Conservation (phyloP, 768 basidiomycete species). For the Amanita polypyramis region DNA sequence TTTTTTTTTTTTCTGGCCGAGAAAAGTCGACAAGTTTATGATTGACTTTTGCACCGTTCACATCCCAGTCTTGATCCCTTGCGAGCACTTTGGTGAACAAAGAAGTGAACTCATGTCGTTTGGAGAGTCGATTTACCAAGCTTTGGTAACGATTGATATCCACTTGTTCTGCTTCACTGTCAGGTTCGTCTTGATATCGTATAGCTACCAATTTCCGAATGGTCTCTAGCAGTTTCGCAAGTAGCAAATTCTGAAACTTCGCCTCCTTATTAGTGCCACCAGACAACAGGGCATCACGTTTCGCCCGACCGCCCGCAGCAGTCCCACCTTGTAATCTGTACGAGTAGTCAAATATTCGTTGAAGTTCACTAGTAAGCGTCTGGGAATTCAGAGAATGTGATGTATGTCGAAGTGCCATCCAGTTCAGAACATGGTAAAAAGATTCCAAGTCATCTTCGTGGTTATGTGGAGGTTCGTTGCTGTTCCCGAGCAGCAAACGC, state of each 20-base stretch:
- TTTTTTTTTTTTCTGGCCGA: no score
- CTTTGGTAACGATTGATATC: no score
- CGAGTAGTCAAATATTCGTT: not conserved
- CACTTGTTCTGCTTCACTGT: not conserved
- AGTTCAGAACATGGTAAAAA: slow-evolving; percentile 3
- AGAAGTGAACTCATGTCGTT: not conserved
- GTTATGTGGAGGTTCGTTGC: not conserved
- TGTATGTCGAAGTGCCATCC: not conserved
- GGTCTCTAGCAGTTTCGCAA: not conserved
- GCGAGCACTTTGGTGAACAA: not conserved
- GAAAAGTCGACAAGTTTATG: no score
- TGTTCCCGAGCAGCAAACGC: not conserved
- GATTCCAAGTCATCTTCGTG: slow-evolving; percentile 4
- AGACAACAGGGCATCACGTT: not conserved
- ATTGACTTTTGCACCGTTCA: not conserved
- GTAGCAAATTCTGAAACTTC: not conserved
- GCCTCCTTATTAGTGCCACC: not conserved
- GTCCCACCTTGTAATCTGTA: not conserved
- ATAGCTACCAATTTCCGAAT: not conserved
- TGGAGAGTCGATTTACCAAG: not conserved
- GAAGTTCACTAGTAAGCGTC: not conserved
- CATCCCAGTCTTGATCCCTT: not conserved
- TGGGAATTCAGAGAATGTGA: not conserved
- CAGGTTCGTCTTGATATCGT: not conserved
- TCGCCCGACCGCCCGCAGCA: not conserved